phyloP scores from a whole-genome alignment of 352 stramenopile genomes.

The Pythium rhizo-oryzae region DNA sequence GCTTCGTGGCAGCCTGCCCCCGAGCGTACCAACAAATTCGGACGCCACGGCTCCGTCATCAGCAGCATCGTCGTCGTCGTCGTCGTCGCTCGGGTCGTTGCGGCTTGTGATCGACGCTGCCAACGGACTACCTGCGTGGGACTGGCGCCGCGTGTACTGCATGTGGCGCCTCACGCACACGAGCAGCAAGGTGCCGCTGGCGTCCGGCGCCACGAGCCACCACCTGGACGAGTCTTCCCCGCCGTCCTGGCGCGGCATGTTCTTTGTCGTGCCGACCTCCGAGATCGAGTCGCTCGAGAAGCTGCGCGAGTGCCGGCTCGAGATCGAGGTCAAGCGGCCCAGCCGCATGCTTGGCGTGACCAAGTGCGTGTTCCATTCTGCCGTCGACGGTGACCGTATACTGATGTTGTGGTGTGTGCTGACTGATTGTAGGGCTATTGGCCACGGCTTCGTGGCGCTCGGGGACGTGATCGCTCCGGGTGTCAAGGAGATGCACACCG shows the following conservation, averaged over 20 bases:
- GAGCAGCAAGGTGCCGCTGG: not conserved
- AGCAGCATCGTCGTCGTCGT: not conserved
- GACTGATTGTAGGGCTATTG: not conserved
- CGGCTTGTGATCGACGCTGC: conserved; percentile 5
- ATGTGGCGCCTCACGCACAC: conserved; percentile 9
- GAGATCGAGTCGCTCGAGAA: conserved; percentile 2
- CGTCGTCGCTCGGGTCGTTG: not conserved
- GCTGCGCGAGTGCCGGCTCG: conserved; percentile 13
- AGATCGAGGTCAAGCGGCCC: conserved; percentile 20
- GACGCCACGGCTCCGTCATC: not conserved
- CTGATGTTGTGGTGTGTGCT: not conserved
- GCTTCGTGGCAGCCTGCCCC: not conserved
- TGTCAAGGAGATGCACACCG: not conserved
- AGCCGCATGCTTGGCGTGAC: conserved; percentile 15
- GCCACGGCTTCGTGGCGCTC: not conserved
- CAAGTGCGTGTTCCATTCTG: conserved; percentile 2
- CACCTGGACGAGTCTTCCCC: conserved; percentile 9
- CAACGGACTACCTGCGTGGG: conserved; percentile 1
- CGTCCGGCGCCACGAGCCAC: conserved; percentile 14
- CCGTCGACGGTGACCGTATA: too few species aligned
- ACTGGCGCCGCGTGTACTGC: conserved; percentile 25
- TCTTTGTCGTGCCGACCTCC: not conserved
- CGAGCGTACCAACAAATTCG: not conserved
- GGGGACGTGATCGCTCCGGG: not conserved
- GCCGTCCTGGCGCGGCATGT: conserved; percentile 9